These are phyloP conservation scores for Pichia sp. DNA, from an alignment of 1,139 yeast genomes.

Conservation along the genomic window DNA sequence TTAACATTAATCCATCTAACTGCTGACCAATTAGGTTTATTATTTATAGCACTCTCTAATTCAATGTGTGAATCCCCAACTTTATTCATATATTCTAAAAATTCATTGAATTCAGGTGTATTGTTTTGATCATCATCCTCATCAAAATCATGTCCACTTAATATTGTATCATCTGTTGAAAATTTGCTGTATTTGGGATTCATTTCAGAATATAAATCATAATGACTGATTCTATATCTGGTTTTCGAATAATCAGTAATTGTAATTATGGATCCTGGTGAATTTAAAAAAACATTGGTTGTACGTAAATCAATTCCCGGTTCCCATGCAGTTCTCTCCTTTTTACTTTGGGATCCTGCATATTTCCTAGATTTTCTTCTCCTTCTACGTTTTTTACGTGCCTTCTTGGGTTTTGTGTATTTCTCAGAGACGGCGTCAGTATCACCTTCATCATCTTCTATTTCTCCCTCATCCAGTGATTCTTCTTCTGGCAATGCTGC, in stretches of 20 bases:
- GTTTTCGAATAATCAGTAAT: slow-evolving; percentile 40
- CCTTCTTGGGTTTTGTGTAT: background rate
- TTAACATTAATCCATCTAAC: slow-evolving; percentile 51
- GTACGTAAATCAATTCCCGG: slow-evolving; percentile 48
- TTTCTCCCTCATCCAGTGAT: background rate
- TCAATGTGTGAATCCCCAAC: slow-evolving; percentile 22
- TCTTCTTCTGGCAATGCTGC: background rate
- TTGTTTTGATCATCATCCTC: slow-evolving; percentile 2
- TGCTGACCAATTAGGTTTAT: slow-evolving; percentile 39
- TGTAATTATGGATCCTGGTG: slow-evolving; percentile 29
- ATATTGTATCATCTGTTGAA: slow-evolving; percentile 8
- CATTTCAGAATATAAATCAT: slow-evolving; percentile 30
- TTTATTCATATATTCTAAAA: slow-evolving; percentile 17
- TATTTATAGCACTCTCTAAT: slow-evolving; percentile 22
- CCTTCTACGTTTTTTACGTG: slow-evolving; percentile 5
- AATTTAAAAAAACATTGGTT: slow-evolving; percentile 41
- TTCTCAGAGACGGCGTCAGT: background rate
- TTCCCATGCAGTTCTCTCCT: slow-evolving; percentile 43
- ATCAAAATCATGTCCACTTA: slow-evolving; percentile 12
- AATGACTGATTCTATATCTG: slow-evolving; percentile 37
- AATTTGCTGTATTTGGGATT: slow-evolving; percentile 13
- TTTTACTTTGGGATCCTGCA: slow-evolving; percentile 30
- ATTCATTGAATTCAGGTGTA: slow-evolving; percentile 12
- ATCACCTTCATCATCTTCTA: background rate
- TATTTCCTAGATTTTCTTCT: slow-evolving; percentile 27